Evolutionary conservation across 768 basidiomycete genomes (phyloP).

Genomic region (Trametopsis cervina): DNA sequence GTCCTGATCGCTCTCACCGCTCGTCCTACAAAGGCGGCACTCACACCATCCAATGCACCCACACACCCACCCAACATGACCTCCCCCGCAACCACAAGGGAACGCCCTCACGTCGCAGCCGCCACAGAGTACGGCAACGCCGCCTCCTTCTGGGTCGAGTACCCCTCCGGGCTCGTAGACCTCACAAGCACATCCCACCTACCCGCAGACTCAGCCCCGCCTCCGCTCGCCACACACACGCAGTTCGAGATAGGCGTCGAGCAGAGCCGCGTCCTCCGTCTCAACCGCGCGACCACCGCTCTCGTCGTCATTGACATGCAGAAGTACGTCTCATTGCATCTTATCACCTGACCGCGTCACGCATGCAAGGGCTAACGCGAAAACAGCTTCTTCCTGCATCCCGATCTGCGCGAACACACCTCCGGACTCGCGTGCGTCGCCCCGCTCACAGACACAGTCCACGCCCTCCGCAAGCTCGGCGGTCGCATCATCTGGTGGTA

Average conservation of each 20-base stretch:
- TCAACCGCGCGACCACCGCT: constrained; percentile 43
- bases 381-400: constrained; percentile 57
- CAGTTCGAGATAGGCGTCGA: constrained; percentile 53
- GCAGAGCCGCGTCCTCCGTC: constrained; percentile 42
- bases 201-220: constrained; percentile 13
- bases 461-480: constrained; percentile 39
- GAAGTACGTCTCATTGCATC: constrained; percentile 37
- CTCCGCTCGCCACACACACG: constrained; percentile 26
- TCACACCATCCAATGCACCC: too few species aligned
- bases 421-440: constrained; percentile 52
- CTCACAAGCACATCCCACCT: constrained; percentile 44
- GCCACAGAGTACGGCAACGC: constrained; percentile 50
- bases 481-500: constrained; percentile 63
- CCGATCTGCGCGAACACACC: constrained; percentile 46
- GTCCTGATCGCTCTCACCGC: too few species aligned
- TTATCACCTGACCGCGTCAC: not conserved
- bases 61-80: constrained; percentile 5
- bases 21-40: too few species aligned
- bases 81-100: constrained; percentile 15
- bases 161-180: constrained; percentile 57
- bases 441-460: constrained; percentile 42
- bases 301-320: constrained; percentile 71
- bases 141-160: constrained; percentile 61
- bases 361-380: not conserved
- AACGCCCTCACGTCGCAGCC: constrained; percentile 34